These are phyloP conservation scores for Pleurotus sapidus DNA, from an alignment of 768 basidiomycete genomes.

Conservation along the genomic window DNA sequence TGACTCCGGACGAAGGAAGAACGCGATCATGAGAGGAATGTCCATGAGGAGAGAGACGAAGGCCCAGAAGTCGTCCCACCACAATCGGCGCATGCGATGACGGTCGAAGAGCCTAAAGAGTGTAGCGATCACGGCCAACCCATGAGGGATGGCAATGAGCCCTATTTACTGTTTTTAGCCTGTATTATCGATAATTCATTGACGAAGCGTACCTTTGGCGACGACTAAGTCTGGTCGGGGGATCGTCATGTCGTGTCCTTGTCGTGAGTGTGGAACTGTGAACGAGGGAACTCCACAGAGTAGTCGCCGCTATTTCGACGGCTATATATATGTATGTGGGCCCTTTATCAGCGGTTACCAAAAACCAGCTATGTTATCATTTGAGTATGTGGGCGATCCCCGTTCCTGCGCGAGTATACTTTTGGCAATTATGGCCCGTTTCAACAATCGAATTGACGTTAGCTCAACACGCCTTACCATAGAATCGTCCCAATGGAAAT, in stretches of 20 bases:
- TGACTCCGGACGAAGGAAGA: neutral
- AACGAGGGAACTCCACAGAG: neutral
- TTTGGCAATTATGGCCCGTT: neutral
- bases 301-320: neutral
- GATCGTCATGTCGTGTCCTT: neutral
- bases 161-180: neutral
- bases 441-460: neutral
- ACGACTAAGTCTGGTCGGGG: neutral
- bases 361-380: neutral
- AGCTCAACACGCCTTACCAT: neutral
- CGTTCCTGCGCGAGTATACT: neutral
- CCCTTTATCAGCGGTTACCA: neutral
- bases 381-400: neutral
- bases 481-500: no score
- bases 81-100: conserved; percentile 17
- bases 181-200: neutral
- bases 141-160: neutral
- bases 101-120: conserved; percentile 20
- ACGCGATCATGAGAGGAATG: conserved; percentile 1
- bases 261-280: neutral
- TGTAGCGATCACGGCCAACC: conserved; percentile 13
- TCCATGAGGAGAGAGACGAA: conserved; percentile 18
- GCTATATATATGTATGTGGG: neutral
- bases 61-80: conserved; percentile 30
- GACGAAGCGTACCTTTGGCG: neutral